Evolutionary conservation across 768 basidiomycete species (phyloP).

Genomic region (Boletus rex-veris): DNA sequence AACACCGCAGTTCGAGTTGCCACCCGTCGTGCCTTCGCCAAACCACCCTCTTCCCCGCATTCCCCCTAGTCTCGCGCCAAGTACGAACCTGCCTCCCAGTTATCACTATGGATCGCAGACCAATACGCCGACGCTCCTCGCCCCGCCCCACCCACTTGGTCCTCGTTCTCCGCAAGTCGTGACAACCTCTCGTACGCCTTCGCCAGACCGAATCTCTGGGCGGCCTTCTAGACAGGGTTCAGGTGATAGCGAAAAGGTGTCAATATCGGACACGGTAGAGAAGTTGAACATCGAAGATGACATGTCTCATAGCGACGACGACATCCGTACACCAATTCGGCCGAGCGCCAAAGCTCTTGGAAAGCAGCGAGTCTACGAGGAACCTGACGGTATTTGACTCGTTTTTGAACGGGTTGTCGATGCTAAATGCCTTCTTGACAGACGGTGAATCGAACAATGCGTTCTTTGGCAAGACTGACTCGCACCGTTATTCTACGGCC

Average conservation of each 20-base stretch:
- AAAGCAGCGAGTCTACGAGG: slow-evolving; percentile 66
- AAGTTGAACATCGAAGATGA: slow-evolving; percentile 28
- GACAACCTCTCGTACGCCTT: slow-evolving; percentile 63
- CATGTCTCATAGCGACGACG: slow-evolving; percentile 26
- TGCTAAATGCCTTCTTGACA: slow-evolving; percentile 5
- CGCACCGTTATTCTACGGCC: slow-evolving; percentile 30
- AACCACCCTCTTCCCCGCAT: slow-evolving; percentile 40
- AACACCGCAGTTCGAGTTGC: slow-evolving; percentile 32
- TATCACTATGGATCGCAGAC: slow-evolving; percentile 26
- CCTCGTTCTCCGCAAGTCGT: slow-evolving; percentile 55
- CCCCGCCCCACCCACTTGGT: slow-evolving; percentile 70
- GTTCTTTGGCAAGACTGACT: slow-evolving; percentile 42
- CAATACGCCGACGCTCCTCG: slow-evolving; percentile 40
- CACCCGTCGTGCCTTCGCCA: slow-evolving; percentile 28
- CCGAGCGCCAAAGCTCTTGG: slow-evolving; percentile 89
- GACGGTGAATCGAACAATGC: slow-evolving; percentile 56
- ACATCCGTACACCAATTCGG: slow-evolving; percentile 40
- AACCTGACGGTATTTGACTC: slow-evolving; percentile 38
- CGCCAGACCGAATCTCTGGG: slow-evolving; percentile 46
- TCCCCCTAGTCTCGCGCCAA: slow-evolving; percentile 28
- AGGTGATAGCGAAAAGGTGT: slow-evolving; percentile 21
- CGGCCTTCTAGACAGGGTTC: slow-evolving; percentile 23
- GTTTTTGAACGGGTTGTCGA: neutral
- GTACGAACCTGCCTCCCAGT: slow-evolving; percentile 10
- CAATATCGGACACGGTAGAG: slow-evolving; percentile 26